Evolutionary conservation across 768 basidiomycete species (phyloP), one percentile per base, ranked within the genome.

Genomic region (Tylopilus sp.): DNA sequence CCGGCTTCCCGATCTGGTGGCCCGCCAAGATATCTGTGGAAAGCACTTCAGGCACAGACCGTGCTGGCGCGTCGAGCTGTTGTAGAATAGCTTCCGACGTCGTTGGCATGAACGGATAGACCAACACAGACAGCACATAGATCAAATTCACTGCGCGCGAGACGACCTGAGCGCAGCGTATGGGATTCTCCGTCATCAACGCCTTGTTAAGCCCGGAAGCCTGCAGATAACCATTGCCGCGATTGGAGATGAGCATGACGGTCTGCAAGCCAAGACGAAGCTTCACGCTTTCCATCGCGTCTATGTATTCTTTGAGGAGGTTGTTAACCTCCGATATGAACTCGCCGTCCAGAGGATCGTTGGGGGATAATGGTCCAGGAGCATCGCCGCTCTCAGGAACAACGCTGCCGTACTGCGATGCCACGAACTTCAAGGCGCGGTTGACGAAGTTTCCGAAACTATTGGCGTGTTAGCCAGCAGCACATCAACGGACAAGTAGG

Each of bases 361-460:
- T 83, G 16, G 82, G 78, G 9, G 87, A 83, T 43, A 90, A 73
- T 17, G 86, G 83, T 7, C 90, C 90, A 9, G 81, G 78, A 19
- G 74, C 72, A 57, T 92, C 88, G 17, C 76, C 78, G 34, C 88
- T 80, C 46, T 95, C 91, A 1, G 96, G 94, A 33, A 98, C 77
- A 38, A 87, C 72, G 45, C 89, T 72, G 48, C 84, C 80, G 65
- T 87, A 96, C 65, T 92, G 92, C 6, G 90, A 87, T 7, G 87
- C 82, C 28, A 93, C 82, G 66, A 99, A 99, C 71, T 98, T 98
- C 66, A 98, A 76, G 17, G 83, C 78, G 25, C 97, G 88, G 71
- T 99, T 99, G 58, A 98, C 89, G 62, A 97, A 98, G 75, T 99
- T 99, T 40, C 97, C 97, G 62, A 99, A 89, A 73, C 91, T 92